Base-by-base conservation (phyloP, 169 alveolate genomes). In the Plasmodium coatneyi region DNA sequence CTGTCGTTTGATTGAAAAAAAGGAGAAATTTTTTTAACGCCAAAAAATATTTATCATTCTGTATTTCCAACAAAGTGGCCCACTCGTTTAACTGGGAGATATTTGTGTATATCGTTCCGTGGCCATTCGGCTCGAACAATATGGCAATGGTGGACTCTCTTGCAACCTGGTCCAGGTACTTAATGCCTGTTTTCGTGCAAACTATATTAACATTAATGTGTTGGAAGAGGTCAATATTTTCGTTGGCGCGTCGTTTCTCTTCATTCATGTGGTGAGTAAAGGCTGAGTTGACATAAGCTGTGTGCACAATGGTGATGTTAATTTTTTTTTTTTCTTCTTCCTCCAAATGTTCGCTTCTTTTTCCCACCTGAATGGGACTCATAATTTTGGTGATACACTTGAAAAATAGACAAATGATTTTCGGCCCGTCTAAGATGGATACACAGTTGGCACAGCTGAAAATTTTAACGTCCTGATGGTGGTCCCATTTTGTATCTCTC, bases 121-220 rank as follows among this genome's bases (percentile, higher is more conserved):
- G 97, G 3, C 97, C 97, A 87, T 96, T 96, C n/a, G 96, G 56
- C 74, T 96, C 97, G 70, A 95, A 96, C 30, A 92, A 84, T n/a
- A 96, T 81, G 0, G 96, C 92, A 16, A 96, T 74, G 60, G 94
- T 83, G 28, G 95, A 95, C 43, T 84, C 71, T 43, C 72, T 80
- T 34, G 94, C 95, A 70, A 84, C 39, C 6, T 41, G 76, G 79
- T 95, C 95, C 80, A 95, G 79, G 70, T 96, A n/a, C 71, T 96
- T 96, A 10, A 95, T 81, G 4, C 97, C 97, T 25, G 93, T 89
- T 71, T 92, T 93, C 71, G 95, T 87, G 34, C 92, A 90, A 92
- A 81, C 83, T 6, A 86, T 83, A 66, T 80, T 60, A 80, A 96
- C 86, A 49, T 78, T 46, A 28, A 95, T 92, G 78, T 95, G 39